A percentile compares a stretch with the other conserved stretches of the same genome.
These are phyloP conservation scores for Cucumis melo DNA, from an alignment of 306 rosid species.

Conservation along the genomic window DNA sequence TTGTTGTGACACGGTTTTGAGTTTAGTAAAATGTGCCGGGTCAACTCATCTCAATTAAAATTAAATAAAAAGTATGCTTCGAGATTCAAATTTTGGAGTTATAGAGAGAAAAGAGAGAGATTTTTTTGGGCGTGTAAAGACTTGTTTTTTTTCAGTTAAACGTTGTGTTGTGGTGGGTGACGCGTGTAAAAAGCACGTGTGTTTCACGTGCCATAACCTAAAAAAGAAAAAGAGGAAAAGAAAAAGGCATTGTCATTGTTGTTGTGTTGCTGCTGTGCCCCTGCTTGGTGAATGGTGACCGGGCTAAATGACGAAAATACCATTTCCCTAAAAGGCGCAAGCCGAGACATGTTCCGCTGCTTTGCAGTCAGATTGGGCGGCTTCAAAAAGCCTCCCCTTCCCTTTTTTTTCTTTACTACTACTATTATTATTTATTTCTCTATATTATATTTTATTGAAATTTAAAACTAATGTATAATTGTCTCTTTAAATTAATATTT, in stretches of 20 bases:
- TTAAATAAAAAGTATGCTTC: not conserved
- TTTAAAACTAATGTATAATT: not conserved
- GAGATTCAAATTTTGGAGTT: not conserved
- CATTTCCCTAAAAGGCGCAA: not conserved
- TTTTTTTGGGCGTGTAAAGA: not conserved
- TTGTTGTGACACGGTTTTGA: not conserved
- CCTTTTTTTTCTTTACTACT: too few relatives aligned
- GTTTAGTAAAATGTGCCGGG: not conserved
- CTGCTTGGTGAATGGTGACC: not conserved
- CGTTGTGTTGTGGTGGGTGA: not conserved
- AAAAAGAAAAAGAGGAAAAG: not conserved
- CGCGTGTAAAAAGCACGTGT: not conserved
- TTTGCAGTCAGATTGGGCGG: slow-evolving; percentile 3
- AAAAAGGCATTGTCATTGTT: not conserved
- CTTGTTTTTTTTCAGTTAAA: not conserved
- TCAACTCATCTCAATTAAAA: not conserved
- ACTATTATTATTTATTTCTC: too few relatives aligned
- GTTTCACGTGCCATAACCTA: not conserved
- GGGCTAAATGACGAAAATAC: not conserved
- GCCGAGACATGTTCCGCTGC: not conserved
- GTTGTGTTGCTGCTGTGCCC: not conserved
- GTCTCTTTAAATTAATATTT: not conserved
- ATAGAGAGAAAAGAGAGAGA: not conserved
- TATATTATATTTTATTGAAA: not conserved
- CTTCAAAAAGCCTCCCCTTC: not conserved